A percentile compares a stretch with the other conserved stretches of the same genome.
phyloP scores from a whole-genome alignment of 2,329 filamentous ascomycete species.

The Coniochaeta sp. region DNA sequence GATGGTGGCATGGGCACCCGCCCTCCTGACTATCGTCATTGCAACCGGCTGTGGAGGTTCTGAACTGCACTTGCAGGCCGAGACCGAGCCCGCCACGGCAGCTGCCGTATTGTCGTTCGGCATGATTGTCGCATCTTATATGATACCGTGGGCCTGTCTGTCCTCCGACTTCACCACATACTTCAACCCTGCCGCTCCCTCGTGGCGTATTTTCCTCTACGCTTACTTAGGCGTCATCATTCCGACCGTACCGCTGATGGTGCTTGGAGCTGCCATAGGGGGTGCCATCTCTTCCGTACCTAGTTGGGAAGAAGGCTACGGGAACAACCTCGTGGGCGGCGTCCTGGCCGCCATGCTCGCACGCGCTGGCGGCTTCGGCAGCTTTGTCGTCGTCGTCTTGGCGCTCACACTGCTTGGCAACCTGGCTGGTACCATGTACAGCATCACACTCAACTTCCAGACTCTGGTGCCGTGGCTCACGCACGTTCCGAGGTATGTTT shows the following conservation, averaged over 20 bases:
- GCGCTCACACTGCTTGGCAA: conserved; percentile 52
- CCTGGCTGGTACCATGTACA: conserved; percentile 51
- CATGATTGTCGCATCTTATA: conserved; percentile 54
- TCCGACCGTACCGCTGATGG: conserved; percentile 53
- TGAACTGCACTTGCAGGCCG: conserved; percentile 37
- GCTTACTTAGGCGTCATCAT: conserved; percentile 46
- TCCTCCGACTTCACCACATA: conserved; percentile 56
- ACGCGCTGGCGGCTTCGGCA: conserved; percentile 51
- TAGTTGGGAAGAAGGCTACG: conserved; percentile 46
- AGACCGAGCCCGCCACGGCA: conserved; percentile 32
- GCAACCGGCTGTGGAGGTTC: conserved; percentile 45
- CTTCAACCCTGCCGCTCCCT: conserved; percentile 41
- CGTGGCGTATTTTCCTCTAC: conserved; percentile 39
- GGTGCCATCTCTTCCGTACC: conserved; percentile 48
- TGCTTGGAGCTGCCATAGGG: conserved; percentile 56
- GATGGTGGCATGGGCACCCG: conserved; percentile 48
- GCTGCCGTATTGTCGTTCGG: conserved; percentile 45
- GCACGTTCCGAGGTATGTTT: conserved; percentile 31
- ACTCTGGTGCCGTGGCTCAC: conserved; percentile 29
- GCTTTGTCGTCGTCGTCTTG: conserved; percentile 53
- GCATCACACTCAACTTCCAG: conserved; percentile 55
- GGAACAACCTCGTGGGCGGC: conserved; percentile 46
- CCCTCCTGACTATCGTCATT: conserved; percentile 46
- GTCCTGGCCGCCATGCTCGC: conserved; percentile 52
- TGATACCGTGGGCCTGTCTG: conserved; percentile 54